These are phyloP conservation scores for Turnera subulata DNA, from an alignment of 345 rosid species.

Conservation along the genomic window DNA sequence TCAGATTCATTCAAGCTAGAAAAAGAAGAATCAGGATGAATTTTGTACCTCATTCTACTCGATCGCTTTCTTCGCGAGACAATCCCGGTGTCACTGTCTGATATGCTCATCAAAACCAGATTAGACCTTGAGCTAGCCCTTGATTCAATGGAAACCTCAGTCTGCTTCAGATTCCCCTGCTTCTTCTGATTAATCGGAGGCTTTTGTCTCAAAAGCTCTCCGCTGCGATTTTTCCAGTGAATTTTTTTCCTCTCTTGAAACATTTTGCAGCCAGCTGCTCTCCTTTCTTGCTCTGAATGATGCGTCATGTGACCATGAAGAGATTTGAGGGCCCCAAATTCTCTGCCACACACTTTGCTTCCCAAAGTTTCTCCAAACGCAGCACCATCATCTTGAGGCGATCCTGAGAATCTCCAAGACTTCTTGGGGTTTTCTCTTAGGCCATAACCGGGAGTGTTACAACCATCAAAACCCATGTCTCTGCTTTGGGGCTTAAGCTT, in stretches of 20 bases:
- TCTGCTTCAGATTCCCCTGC: slow-evolving; percentile 23
- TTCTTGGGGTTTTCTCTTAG: slow-evolving; percentile 66
- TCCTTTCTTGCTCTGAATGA: slow-evolving; percentile 41
- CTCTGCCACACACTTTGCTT: slow-evolving; percentile 36
- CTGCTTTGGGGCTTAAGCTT: slow-evolving; percentile 10
- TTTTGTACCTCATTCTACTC: slow-evolving; percentile 41
- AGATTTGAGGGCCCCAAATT: slow-evolving; percentile 35
- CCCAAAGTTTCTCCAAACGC: slow-evolving; percentile 11
- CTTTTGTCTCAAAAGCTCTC: slow-evolving; percentile 36
- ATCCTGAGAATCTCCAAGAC: slow-evolving; percentile 45
- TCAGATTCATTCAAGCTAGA: slow-evolving; percentile 39
- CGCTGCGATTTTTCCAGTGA: slow-evolving; percentile 44
- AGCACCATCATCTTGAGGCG: slow-evolving; percentile 4
- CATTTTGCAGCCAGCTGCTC: not conserved
- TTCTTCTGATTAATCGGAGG: slow-evolving; percentile 33
- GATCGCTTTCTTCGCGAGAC: slow-evolving; percentile 47
- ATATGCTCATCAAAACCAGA: slow-evolving; percentile 21
- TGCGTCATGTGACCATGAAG: slow-evolving; percentile 55
- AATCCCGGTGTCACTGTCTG: slow-evolving; percentile 18
- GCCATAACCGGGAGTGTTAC: slow-evolving; percentile 23
- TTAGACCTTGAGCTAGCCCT: slow-evolving; percentile 12
- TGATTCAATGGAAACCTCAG: slow-evolving; percentile 13
- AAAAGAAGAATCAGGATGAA: slow-evolving; percentile 34
- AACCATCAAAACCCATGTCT: slow-evolving; percentile 21
- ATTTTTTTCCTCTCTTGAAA: slow-evolving; percentile 31